These are phyloP conservation scores for Calonectria montana DNA, from an alignment of 2,329 filamentous ascomycete species.

Conservation along the genomic window DNA sequence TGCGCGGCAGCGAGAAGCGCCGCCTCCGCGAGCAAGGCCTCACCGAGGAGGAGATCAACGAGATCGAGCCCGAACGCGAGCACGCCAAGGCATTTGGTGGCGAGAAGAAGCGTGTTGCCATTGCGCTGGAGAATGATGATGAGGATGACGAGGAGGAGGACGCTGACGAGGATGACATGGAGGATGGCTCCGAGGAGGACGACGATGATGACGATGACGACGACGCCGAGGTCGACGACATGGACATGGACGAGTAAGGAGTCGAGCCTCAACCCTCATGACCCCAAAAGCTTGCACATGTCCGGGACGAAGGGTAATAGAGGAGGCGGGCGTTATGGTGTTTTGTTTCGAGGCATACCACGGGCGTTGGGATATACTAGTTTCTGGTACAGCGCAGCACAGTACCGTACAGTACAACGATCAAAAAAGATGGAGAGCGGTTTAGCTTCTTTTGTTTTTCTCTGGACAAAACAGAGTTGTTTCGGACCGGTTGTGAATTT, in stretches of 20 bases:
- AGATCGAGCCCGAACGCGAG: slow-evolving; percentile 55
- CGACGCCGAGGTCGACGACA: slow-evolving; percentile 47
- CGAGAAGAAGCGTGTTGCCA: slow-evolving; percentile 54
- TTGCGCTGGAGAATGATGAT: slow-evolving; percentile 49
- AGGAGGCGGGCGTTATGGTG: slow-evolving; percentile 24
- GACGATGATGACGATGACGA: slow-evolving; percentile 51
- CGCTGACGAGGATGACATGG: slow-evolving; percentile 43
- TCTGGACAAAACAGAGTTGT: not conserved
- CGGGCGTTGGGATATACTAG: slow-evolving; percentile 29
- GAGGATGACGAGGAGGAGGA: slow-evolving; percentile 47
- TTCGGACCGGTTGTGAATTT: slow-evolving; percentile 7
- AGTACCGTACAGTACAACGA: slow-evolving; percentile 19
- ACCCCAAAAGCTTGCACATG: slow-evolving; percentile 18
- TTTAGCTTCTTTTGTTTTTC: slow-evolving; percentile 5
- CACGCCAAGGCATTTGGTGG: slow-evolving; percentile 55
- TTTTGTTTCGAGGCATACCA: slow-evolving; percentile 30
- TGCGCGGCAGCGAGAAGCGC: slow-evolving; percentile 72
- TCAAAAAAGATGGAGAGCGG: slow-evolving; percentile 14
- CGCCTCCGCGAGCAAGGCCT: slow-evolving; percentile 65
- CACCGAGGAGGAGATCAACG: slow-evolving; percentile 61
- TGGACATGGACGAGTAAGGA: slow-evolving; percentile 39
- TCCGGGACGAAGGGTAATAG: slow-evolving; percentile 22
- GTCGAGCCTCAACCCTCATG: not conserved
- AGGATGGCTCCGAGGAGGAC: slow-evolving; percentile 46
- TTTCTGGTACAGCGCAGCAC: slow-evolving; percentile 18